phyloP scores from a whole-genome alignment of 441 rosid species.

The Brassica hybrid region DNA sequence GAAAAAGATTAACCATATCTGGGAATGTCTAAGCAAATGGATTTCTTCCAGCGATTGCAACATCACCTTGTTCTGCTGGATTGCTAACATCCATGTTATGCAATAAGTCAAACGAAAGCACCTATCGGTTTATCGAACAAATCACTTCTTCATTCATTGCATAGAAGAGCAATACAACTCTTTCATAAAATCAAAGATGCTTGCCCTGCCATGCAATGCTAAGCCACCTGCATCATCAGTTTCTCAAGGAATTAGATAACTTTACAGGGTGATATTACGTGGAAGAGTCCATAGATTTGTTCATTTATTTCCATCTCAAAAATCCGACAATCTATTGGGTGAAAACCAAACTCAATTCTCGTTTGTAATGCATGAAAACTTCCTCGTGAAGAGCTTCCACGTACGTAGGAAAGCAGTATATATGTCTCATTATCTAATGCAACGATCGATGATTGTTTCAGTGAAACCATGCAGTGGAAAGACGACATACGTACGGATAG shows the following conservation, averaged over 20 bases:
- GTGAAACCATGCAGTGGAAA: conserved; percentile 56
- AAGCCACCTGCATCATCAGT: too few species aligned
- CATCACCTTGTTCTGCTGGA: conserved; percentile 66
- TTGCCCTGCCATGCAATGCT: too few species aligned
- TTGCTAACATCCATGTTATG: conserved; percentile 50
- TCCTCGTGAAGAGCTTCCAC: background rate
- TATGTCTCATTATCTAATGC: background rate
- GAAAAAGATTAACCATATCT: background rate
- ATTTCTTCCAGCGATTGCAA: conserved; percentile 81
- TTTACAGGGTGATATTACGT: too few species aligned
- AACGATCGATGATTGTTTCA: conserved; percentile 12
- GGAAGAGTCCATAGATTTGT: background rate
- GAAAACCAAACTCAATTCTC: background rate
- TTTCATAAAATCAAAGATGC: too few species aligned
- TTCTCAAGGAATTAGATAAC: too few species aligned
- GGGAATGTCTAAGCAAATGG: conserved; percentile 67
- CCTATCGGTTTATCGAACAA: background rate
- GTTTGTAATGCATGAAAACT: background rate
- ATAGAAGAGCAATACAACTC: too few species aligned
- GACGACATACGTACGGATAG: conserved; percentile 35
- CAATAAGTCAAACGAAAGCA: background rate
- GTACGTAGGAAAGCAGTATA: background rate
- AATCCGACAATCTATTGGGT: background rate
- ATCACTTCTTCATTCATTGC: background rate
- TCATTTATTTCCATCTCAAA: background rate